Evolutionary conservation across 495 filamentous ascomycete genomes (phyloP).

Genomic region (Neurospora discreta): DNA sequence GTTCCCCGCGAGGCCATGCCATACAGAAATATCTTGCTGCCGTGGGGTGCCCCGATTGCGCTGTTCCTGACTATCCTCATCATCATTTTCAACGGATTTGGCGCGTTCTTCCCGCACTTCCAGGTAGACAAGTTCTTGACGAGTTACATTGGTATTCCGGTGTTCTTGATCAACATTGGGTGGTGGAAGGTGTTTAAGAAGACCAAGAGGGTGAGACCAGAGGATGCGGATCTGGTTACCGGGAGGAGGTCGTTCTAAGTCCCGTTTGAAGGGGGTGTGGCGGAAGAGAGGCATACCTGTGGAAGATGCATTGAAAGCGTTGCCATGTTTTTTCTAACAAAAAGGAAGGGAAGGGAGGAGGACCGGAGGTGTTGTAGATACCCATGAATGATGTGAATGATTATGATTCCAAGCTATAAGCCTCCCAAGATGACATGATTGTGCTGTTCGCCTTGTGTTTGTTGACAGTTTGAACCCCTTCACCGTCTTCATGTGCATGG

Average conservation of each 20-base stretch:
- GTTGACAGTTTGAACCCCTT: neutral
- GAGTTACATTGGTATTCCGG: conserved; percentile 68
- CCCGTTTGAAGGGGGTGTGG: neutral
- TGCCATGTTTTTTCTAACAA: neutral
- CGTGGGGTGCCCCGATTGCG: conserved; percentile 54
- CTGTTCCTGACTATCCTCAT: conserved; percentile 61
- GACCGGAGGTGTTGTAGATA: neutral
- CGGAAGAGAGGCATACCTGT: neutral
- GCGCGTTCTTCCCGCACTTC: conserved; percentile 43
- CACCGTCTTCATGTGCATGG: neutral
- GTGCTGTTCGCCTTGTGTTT: neutral
- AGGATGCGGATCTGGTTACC: conserved; percentile 21
- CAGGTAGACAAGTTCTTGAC: conserved; percentile 71
- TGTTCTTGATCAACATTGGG: conserved; percentile 48
- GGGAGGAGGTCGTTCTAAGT: conserved; percentile 12
- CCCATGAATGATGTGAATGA: neutral
- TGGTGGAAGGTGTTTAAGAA: conserved; percentile 24
- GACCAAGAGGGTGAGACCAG: conserved; percentile 21
- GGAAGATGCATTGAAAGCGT: neutral
- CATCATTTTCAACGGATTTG: conserved; percentile 68
- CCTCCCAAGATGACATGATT: neutral
- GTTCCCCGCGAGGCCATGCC: conserved; percentile 54
- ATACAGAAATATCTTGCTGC: conserved; percentile 62
- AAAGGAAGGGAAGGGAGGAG: neutral
- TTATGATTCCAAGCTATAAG: too few relatives aligned